Evolutionary conservation across 371 early-diverging fungal species (phyloP).

Genomic region (Lichtheimia ornata): DNA sequence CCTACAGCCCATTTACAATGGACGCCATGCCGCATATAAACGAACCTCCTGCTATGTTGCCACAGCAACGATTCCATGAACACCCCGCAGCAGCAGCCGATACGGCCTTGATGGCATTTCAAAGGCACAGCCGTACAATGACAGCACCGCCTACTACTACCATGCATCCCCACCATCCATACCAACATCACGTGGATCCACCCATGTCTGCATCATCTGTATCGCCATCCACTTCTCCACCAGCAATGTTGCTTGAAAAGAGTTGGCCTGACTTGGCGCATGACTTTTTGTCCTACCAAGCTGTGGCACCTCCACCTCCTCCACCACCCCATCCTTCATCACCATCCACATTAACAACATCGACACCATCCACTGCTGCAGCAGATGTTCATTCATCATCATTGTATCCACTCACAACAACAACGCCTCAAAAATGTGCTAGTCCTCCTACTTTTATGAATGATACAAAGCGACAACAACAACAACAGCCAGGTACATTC

Average conservation of each 20-base stretch:
- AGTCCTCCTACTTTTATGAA: too few relatives aligned
- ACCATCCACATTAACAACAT: background rate
- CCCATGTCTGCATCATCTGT: background rate
- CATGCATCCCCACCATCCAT: slow-evolving; percentile 6
- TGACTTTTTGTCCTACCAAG: slow-evolving; percentile 2
- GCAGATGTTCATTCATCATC: too few relatives aligned
- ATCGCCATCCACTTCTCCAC: background rate
- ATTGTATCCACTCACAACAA: too few relatives aligned
- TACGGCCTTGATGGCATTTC: slow-evolving; percentile 1
- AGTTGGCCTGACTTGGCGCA: too few relatives aligned
- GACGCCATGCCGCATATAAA: slow-evolving; percentile 17
- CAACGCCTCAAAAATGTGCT: too few relatives aligned
- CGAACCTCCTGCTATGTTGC: slow-evolving; percentile 9
- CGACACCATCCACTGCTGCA: background rate
- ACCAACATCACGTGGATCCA: background rate
- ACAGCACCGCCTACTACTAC: slow-evolving; percentile 26
- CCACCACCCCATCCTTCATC: slow-evolving; percentile 7
- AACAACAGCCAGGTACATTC: slow-evolving; percentile 11
- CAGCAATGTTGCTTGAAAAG: too few relatives aligned
- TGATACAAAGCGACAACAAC: slow-evolving; percentile 4
- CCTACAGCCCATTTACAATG: slow-evolving; percentile 24
- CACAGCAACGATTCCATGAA: slow-evolving; percentile 7
- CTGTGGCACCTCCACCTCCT: background rate
- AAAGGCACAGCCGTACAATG: slow-evolving; percentile 28
- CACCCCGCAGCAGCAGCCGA: slow-evolving; percentile 4